These are phyloP conservation scores for Saturnispora sekii DNA, from an alignment of 805 yeast genomes.

Conservation along the genomic window DNA sequence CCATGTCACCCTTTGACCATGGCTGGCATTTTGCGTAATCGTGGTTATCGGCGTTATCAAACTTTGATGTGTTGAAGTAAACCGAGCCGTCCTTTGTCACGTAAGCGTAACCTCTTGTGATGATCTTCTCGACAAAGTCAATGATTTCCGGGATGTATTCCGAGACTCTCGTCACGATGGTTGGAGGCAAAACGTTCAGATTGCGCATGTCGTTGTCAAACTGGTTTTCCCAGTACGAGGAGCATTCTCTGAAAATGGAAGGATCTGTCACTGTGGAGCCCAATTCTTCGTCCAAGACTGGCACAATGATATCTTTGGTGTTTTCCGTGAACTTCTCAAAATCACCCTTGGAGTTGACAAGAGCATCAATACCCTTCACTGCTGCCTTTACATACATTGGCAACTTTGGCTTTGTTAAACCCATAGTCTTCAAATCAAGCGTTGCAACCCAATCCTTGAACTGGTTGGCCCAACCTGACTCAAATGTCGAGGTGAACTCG, in stretches of 20 bases:
- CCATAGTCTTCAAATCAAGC: slow-evolving; percentile 41
- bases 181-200: slow-evolving; percentile 77
- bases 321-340: slow-evolving; percentile 34
- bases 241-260: slow-evolving; percentile 66
- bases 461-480: slow-evolving; percentile 19
- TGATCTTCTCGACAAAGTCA: slow-evolving; percentile 63
- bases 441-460: slow-evolving; percentile 44
- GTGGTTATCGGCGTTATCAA: slow-evolving; percentile 64
- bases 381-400: slow-evolving; percentile 75
- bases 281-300: slow-evolving; percentile 55
- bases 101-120: slow-evolving; percentile 77
- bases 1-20: slow-evolving; percentile 89
- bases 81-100: slow-evolving; percentile 82
- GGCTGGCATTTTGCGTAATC: slow-evolving; percentile 95
- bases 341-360: slow-evolving; percentile 13
- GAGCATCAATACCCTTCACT: slow-evolving; percentile 31
- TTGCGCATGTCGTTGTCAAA: slow-evolving; percentile 78
- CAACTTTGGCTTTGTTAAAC: slow-evolving; percentile 64
- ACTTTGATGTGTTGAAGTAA: slow-evolving; percentile 83
- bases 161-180: slow-evolving; percentile 85
- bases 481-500: slow-evolving; percentile 21
- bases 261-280: slow-evolving; percentile 83
- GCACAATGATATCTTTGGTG: slow-evolving; percentile 71
- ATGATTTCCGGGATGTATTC: slow-evolving; percentile 94
- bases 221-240: slow-evolving; percentile 82